Base-by-base conservation (phyloP, 257 asterid species). In the Avicennia marina region DNA sequence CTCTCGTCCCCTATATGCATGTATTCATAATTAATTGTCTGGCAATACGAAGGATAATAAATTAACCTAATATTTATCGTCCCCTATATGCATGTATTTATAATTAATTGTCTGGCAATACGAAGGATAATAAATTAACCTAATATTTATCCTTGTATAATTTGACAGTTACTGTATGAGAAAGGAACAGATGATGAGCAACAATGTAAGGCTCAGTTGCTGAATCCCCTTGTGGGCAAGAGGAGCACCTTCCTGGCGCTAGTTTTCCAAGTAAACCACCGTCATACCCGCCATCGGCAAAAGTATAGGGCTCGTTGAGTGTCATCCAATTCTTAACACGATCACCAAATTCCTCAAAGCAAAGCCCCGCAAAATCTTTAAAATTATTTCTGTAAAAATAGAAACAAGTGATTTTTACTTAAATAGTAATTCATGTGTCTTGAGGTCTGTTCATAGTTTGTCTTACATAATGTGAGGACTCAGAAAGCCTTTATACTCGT, bases 401-500 rank as follows among this genome's bases (percentile, higher is more conserved):
- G n/a, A n/a, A n/a, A n/a, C n/a, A n/a, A n/a, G n/a, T n/a, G n/a
- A n/a, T n/a, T n/a, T n/a, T n/a, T n/a, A n/a, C n/a, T n/a, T n/a
- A n/a, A n/a, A n/a, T n/a, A n/a, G n/a, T n/a, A n/a, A n/a, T n/a
- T n/a, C n/a, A n/a, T n/a, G n/a, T n/a, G n/a, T n/a, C n/a, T n/a
- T n/a, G n/a, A n/a, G n/a, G n/a, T n/a, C n/a, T n/a, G n/a, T n/a
- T n/a, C n/a, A n/a, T n/a, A n/a, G n/a, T n/a, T 36, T 7, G 13
- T 36, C 94, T 81, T 63, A 87, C 96, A 83, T 63, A 33, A 87
- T 64, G 16, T 7, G 60, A 27, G 58, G 76, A 20, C 81, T 86
- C n/a, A 76, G 63, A 32, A 86, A 89, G 49, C 97, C 93, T 47
- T 19, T 68, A 31, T 89, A 89, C 22, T 88, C 88, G 51, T 80